These are phyloP conservation scores for Brassica cretica DNA, from an alignment of 345 rosid species.

Conservation along the genomic window DNA sequence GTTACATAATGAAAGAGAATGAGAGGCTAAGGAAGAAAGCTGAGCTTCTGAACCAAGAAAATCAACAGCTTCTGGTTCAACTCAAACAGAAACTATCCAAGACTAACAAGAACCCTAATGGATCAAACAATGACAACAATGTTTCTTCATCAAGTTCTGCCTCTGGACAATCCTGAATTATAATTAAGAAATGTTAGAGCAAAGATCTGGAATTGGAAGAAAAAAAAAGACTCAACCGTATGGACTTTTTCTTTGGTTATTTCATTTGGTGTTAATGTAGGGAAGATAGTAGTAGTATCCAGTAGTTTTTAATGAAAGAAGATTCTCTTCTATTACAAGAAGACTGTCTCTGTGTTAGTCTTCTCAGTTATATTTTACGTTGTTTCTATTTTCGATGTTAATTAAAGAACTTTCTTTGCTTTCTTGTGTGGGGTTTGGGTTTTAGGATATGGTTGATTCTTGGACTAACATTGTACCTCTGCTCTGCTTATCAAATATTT, in stretches of 20 bases:
- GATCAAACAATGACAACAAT: slow-evolving; percentile 27
- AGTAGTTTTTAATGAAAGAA: slow-evolving; percentile 18
- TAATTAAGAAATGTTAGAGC: background rate
- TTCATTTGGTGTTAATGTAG: slow-evolving; percentile 27
- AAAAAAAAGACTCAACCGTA: slow-evolving; percentile 9
- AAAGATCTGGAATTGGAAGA: background rate
- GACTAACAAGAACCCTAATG: slow-evolving; percentile 39
- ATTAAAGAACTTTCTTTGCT: slow-evolving; percentile 31
- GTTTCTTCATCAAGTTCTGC: slow-evolving; percentile 32
- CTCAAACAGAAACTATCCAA: slow-evolving; percentile 74
- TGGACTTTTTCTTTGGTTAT: background rate
- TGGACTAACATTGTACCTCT: slow-evolving; percentile 36
- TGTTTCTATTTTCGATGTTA: slow-evolving; percentile 50
- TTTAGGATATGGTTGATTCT: slow-evolving; percentile 45
- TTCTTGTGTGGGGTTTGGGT: slow-evolving; percentile 43
- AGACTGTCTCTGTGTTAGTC: slow-evolving; percentile 45
- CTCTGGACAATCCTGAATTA: slow-evolving; percentile 9
- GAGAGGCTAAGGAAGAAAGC: slow-evolving; percentile 98
- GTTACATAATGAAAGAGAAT: slow-evolving; percentile 85
- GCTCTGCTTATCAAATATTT: slow-evolving; percentile 4
- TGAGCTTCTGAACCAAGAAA: slow-evolving; percentile 93
- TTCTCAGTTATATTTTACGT: slow-evolving; percentile 43
- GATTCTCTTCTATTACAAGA: slow-evolving; percentile 46
- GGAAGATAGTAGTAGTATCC: slow-evolving; percentile 29
- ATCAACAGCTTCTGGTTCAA: slow-evolving; percentile 83